Percentiles rank a stretch among this genome's conserved stretches.
Evolutionary conservation across 2,329 filamentous ascomycete species (phyloP).

Genomic region (Escovopsis weberi): DNA sequence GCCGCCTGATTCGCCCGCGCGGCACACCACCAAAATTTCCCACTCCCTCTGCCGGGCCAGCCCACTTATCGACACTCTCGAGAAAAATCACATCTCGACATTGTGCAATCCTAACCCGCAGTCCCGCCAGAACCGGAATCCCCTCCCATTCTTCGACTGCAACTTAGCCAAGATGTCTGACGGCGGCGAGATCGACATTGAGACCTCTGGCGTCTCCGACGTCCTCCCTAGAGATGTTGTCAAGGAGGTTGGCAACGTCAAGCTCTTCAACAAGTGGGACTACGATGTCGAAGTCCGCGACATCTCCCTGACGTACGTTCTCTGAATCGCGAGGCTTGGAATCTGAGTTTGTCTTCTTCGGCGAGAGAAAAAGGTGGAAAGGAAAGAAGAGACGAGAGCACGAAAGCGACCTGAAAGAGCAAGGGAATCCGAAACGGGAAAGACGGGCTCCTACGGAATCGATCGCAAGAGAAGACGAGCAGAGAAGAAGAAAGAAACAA

Average conservation of each 20-base stretch:
- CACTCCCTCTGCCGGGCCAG: constrained; percentile 16
- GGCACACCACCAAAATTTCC: constrained; percentile 23
- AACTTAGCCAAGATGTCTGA: constrained; percentile 68
- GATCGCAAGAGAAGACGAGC: constrained; percentile 1
- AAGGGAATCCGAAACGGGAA: too few relatives aligned
- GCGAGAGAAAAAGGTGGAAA: background rate
- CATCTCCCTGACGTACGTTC: constrained; percentile 90
- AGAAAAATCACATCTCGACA: constrained; percentile 24
- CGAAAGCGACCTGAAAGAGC: too few relatives aligned
- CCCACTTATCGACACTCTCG: constrained; percentile 18
- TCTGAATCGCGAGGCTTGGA: constrained; percentile 3
- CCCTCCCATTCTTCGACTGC: constrained; percentile 17
- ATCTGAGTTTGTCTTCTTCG: background rate
- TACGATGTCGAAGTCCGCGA: constrained; percentile 99
- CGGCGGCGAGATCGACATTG: constrained; percentile 85
- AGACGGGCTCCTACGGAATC: background rate
- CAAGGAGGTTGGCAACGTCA: constrained; percentile 78
- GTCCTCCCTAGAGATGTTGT: constrained; percentile 88
- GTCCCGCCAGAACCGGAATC: constrained; percentile 20
- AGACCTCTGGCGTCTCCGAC: constrained; percentile 57
- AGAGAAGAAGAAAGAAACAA: background rate
- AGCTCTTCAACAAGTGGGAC: constrained; percentile 95
- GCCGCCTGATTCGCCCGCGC: constrained; percentile 21
- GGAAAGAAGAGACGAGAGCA: too few relatives aligned
- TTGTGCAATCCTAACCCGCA: constrained; percentile 23